These are phyloP conservation scores for Crotalaria pallida DNA, from an alignment of 306 rosid genomes.

Conservation along the genomic window DNA sequence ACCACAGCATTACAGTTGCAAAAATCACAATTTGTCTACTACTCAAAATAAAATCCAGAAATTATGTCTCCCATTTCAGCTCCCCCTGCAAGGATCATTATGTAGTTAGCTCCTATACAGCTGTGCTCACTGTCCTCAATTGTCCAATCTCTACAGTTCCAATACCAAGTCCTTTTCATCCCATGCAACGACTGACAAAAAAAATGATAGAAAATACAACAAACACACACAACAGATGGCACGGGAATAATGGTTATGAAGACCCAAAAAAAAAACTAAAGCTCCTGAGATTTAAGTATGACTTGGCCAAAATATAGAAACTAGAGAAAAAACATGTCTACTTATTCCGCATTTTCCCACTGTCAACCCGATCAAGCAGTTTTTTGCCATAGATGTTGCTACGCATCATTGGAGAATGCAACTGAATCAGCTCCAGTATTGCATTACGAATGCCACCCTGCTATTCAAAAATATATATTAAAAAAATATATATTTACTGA, in stretches of 20 bases:
- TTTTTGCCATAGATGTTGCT: conserved; percentile 37
- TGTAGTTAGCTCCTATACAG: conserved; percentile 17
- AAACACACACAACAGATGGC: neutral
- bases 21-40: neutral
- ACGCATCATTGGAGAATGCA: conserved; percentile 16
- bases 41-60: neutral
- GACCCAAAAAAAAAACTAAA: neutral
- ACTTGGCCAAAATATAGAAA: neutral
- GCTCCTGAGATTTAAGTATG: neutral
- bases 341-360: neutral
- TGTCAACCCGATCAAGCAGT: conserved; percentile 28
- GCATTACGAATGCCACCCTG: conserved; percentile 29
- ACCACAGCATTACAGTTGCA: neutral
- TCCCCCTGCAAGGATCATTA: neutral
- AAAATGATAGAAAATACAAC: neutral
- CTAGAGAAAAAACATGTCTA: conserved; percentile 15
- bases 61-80: neutral
- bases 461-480: neutral
- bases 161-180: neutral
- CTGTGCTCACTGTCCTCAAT: neutral
- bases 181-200: neutral
- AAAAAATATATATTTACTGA: neutral
- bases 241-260: neutral
- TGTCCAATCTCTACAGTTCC: neutral
- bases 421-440: conserved; percentile 17